Conservation (phyloP, 345 rosid species). For the Brassica cretica region DNA sequence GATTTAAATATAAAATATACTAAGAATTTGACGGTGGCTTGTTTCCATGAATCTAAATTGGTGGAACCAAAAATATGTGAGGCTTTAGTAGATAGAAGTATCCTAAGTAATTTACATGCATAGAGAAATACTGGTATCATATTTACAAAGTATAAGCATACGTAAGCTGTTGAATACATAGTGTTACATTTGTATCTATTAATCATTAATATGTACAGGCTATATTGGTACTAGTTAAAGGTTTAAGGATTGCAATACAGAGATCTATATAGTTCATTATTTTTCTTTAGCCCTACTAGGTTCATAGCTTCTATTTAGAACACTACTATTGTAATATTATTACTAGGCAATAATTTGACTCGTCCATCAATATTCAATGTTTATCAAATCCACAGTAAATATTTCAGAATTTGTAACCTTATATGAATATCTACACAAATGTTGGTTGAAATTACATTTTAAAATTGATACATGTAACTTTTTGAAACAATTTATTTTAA, state of each 20-base stretch:
- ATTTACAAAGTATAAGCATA: not conserved
- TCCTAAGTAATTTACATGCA: not conserved
- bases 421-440: not conserved
- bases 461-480: not conserved
- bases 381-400: not conserved
- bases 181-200: not conserved
- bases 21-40: constrained; percentile 30
- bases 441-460: not conserved
- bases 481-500: not conserved
- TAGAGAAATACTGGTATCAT: not conserved
- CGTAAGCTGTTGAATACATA: not conserved
- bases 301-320: constrained; percentile 26
- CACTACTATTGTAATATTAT: constrained; percentile 15
- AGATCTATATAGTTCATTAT: not conserved
- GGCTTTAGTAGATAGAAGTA: not conserved
- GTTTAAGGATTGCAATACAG: not conserved
- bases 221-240: not conserved
- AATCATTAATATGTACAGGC: not conserved
- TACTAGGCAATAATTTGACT: constrained; percentile 26
- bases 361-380: constrained; percentile 22
- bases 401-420: not conserved
- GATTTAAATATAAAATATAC: not conserved
- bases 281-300: not conserved
- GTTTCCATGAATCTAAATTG: not conserved
- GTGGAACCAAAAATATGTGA: not conserved